These are phyloP conservation scores for Populus pruinosa DNA, from an alignment of 345 rosid species.

Conservation along the genomic window DNA sequence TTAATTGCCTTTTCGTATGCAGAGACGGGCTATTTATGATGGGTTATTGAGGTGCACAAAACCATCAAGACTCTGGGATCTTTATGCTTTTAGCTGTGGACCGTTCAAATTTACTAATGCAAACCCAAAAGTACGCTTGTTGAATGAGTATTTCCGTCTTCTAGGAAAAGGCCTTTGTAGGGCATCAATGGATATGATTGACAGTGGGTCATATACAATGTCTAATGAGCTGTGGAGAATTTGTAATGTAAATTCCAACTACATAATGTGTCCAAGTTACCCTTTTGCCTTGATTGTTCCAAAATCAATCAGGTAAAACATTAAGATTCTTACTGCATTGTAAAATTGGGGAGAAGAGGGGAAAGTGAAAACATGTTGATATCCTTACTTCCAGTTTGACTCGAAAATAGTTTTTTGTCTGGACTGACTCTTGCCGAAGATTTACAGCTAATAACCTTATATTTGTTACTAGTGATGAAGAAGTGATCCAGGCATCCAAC, in stretches of 20 bases:
- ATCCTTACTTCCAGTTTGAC: slow-evolving; percentile 9
- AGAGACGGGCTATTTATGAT: slow-evolving; percentile 74
- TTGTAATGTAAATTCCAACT: slow-evolving; percentile 60
- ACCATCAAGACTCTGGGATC: slow-evolving; percentile 75
- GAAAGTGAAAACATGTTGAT: not conserved
- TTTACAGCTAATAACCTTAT: slow-evolving; percentile 16
- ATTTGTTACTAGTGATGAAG: slow-evolving; percentile 63
- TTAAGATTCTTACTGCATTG: slow-evolving; percentile 13
- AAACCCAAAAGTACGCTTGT: slow-evolving; percentile 76
- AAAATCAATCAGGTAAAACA: slow-evolving; percentile 62
- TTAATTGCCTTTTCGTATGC: slow-evolving; percentile 12
- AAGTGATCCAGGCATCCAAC: slow-evolving; percentile 73
- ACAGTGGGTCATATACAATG: slow-evolving; percentile 54
- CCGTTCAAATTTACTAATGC: slow-evolving; percentile 60
- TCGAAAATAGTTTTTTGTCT: not conserved
- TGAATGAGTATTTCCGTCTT: slow-evolving; percentile 93
- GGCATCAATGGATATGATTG: slow-evolving; percentile 71
- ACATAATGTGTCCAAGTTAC: slow-evolving; percentile 71
- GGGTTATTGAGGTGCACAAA: slow-evolving; percentile 55
- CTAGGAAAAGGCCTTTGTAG: slow-evolving; percentile 53
- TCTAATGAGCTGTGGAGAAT: slow-evolving; percentile 92
- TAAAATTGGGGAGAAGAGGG: not conserved
- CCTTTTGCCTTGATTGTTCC: slow-evolving; percentile 93
- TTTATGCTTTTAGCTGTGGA: slow-evolving; percentile 78
- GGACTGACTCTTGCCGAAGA: slow-evolving; percentile 2